Conservation (phyloP, 257 asterid species). For the Solanum clarkiae region DNA sequence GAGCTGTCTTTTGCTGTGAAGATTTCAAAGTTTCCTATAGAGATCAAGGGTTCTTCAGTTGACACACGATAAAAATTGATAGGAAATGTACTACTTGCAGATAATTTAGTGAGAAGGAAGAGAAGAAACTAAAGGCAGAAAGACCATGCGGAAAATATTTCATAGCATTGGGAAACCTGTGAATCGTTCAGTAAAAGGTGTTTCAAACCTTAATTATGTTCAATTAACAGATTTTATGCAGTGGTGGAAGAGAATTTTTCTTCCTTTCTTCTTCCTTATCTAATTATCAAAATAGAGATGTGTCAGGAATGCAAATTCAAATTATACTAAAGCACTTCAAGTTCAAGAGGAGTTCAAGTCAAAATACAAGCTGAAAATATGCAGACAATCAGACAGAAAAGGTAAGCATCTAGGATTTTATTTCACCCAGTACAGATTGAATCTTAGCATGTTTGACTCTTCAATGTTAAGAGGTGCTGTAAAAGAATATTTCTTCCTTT, state of each 20-base stretch:
- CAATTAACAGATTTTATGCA: not conserved
- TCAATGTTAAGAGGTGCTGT: not conserved
- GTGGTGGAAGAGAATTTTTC: not conserved
- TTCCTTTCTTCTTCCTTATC: not conserved
- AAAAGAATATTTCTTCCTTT: not conserved
- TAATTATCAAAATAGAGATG: not conserved
- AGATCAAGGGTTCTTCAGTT: not conserved
- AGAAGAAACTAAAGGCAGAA: not conserved
- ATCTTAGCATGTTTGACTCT: not conserved
- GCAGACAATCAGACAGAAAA: not conserved
- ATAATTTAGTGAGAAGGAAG: not conserved
- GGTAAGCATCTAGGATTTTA: not conserved
- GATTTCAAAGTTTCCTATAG: not conserved
- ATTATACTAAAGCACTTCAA: not conserved
- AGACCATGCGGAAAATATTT: not conserved
- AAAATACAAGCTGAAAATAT: not conserved
- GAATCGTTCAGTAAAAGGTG: not conserved
- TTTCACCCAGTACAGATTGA: not conserved
- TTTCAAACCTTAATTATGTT: not conserved
- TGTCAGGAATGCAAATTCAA: not conserved
- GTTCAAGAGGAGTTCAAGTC: not conserved
- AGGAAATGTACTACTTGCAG: not conserved
- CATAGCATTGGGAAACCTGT: not conserved
- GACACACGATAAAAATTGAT: not conserved
- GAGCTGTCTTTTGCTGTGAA: not conserved